Base-by-base conservation (phyloP, 2,329 filamentous ascomycete genomes). In the Exophiala viscosa region DNA sequence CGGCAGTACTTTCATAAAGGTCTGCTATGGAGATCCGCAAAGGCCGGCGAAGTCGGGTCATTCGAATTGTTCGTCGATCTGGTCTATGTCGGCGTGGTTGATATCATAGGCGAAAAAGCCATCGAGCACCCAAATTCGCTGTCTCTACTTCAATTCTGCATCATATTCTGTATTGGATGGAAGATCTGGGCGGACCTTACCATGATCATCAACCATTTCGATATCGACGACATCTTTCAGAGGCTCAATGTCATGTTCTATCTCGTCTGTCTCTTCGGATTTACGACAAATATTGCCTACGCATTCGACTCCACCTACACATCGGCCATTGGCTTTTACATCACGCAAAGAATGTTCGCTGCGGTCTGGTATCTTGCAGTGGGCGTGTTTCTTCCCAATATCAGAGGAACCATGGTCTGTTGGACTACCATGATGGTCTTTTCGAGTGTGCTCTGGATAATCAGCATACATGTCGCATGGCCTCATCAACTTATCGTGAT, bases 1-100 rank as follows among this genome's bases (percentile, higher is more conserved):
- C 74, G 82, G 52, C 83, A 86, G 68, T 85, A 85, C 68, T 85
- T 85, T 61, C 82, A 86, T 64, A 80, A 81, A 53, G 82, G 82
- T 0, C 72, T 86, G 10, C 67, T 86, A 6, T 86, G 83, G 83
- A 73, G 83, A 45, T 78, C 81, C 1, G 75, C 74, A 6, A 76
- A 79, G 45, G 70, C 73, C 15, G 80, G 82, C 14, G 76, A 84
- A 65, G 81, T 85, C 5, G 80, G 80, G 57, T 77, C 74, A 11
- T 84, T 84, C 61, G 83, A 86, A 65, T 75, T 86, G 1, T 85
- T 85, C 60, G 76, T 84, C 11, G 83, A 85, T 60, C 70, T 85
- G 20, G 73, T 84, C 34, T 84, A 84, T 55, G 81, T 83, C 18
- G 81, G 81, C 7, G 85, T 86, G 54, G 77, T 86, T 44, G 81